Evolutionary conservation across 352 stramenopile species (phyloP), one percentile per base, ranked within the genome.

Genomic region (Phytophthora pisi): DNA sequence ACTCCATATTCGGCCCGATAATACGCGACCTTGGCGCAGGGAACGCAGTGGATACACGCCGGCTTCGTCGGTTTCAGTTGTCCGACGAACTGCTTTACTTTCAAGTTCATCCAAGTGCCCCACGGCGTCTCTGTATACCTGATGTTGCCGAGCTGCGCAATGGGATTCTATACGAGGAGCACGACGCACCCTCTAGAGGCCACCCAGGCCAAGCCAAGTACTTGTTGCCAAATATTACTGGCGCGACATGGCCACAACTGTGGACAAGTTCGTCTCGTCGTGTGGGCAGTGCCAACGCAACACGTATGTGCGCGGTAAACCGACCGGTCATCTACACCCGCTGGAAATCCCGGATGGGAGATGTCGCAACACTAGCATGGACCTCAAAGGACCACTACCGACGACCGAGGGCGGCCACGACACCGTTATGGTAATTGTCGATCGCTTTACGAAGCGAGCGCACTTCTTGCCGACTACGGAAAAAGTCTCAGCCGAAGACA

Each of bases 291-390:
- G 52, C 15, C 54, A 62, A 34, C 50, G 58, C 20, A 61, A 57
- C 31, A 73, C 68, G 31, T 4, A 43, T 6, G 46, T 54, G 15
- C 53, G 60, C 15, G 28, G 47, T 2, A 52, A 56, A 26, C 6
- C 49, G 2, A 3, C 18, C 0, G 55, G 49, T 1, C 30, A 49
- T 16, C 45, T 65, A 6, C 26, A 64, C 23, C 59, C 52, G 15
- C 49, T 10, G n/a, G 60, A 65, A 13, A 65, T 73, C 43, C 52
- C 59, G 5, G 38, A 58, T 1, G 18, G 2, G 4, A 45, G 66
- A 3, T 73, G 59, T 50, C 15, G 9, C 3, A 28, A 73, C 47
- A 73, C 68, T 57, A 56, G 20, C 18, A 72, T 67, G 26, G 64
- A 67, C 43, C 63, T 72, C 40, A 23, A 57, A 23, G 18, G 20